phyloP scores from a whole-genome alignment of 208 protist genomes.

The Trypanosoma boissoni region DNA sequence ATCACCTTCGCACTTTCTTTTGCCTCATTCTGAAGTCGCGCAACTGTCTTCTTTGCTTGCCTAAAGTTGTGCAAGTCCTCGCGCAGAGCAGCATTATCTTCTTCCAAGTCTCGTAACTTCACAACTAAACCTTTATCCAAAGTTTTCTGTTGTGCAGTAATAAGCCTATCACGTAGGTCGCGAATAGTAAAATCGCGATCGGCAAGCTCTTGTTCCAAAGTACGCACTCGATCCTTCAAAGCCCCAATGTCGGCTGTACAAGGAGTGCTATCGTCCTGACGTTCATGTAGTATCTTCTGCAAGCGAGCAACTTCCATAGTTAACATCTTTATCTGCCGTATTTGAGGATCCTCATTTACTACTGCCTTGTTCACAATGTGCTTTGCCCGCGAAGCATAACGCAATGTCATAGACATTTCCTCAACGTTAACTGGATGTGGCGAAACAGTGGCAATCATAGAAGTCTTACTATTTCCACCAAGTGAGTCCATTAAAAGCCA shows the following conservation, averaged over 20 bases:
- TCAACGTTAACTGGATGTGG: constrained; percentile 86
- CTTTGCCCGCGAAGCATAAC: constrained; percentile 89
- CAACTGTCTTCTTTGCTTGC: neutral
- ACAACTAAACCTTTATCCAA: constrained; percentile 16
- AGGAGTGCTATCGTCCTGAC: constrained; percentile 26
- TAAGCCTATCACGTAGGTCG: constrained; percentile 14
- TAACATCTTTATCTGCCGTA: constrained; percentile 66
- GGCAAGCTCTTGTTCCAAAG: constrained; percentile 20
- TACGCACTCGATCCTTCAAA: constrained; percentile 15
- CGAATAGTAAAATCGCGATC: constrained; percentile 15
- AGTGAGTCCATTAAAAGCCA: constrained; percentile 88
- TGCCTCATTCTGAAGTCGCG: constrained; percentile 2
- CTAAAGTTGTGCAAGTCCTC: constrained; percentile 18
- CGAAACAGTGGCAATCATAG: constrained; percentile 94
- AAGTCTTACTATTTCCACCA: constrained; percentile 91
- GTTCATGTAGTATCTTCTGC: constrained; percentile 40
- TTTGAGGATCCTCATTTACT: constrained; percentile 92
- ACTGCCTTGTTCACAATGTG: constrained; percentile 90
- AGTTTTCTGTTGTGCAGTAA: neutral
- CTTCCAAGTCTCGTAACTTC: constrained; percentile 5
- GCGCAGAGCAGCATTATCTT: constrained; percentile 7
- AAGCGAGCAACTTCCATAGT: constrained; percentile 68
- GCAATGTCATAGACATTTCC: constrained; percentile 91
- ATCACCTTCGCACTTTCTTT: neutral
- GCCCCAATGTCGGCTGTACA: constrained; percentile 17